A percentile compares a stretch with the other conserved stretches of the same genome.
These are phyloP conservation scores for Vaccinium macrocarpon DNA, from an alignment of 148 eudicot species.

Conservation along the genomic window DNA sequence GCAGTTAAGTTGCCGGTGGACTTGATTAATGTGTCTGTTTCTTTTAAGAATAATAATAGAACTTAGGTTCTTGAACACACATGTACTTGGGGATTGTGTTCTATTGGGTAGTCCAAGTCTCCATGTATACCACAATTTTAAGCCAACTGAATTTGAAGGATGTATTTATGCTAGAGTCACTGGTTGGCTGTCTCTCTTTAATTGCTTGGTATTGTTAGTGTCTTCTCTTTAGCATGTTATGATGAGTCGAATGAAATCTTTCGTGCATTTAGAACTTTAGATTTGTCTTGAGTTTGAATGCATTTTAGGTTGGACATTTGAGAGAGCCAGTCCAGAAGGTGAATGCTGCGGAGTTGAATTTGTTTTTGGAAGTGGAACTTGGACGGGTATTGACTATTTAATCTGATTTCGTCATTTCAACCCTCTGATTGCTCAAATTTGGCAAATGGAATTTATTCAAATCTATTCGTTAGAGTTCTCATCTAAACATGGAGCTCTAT, in stretches of 20 bases:
- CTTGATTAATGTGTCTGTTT: neutral
- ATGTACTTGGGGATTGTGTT: neutral
- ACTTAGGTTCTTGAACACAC: neutral
- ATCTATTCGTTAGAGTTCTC: neutral
- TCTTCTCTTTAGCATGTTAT: neutral
- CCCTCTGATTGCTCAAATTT: neutral
- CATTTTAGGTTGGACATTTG: conserved; percentile 73
- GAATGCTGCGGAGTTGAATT: conserved; percentile 72
- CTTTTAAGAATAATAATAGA: neutral
- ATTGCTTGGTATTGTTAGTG: neutral
- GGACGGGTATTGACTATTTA: conserved; percentile 50
- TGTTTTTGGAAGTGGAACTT: conserved; percentile 78
- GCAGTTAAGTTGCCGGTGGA: neutral
- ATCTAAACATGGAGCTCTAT: neutral
- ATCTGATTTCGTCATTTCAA: neutral
- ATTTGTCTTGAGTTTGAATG: neutral
- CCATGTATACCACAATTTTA: neutral
- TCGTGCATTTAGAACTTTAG: neutral
- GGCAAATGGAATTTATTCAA: neutral
- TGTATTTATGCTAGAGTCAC: neutral
- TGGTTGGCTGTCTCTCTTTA: neutral
- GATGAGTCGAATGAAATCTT: neutral
- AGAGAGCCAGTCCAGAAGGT: conserved; percentile 63
- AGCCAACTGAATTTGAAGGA: neutral
- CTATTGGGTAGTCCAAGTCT: neutral